Evolutionary conservation across 352 stramenopile species (phyloP).

Genomic region (Pythium aquatile): DNA sequence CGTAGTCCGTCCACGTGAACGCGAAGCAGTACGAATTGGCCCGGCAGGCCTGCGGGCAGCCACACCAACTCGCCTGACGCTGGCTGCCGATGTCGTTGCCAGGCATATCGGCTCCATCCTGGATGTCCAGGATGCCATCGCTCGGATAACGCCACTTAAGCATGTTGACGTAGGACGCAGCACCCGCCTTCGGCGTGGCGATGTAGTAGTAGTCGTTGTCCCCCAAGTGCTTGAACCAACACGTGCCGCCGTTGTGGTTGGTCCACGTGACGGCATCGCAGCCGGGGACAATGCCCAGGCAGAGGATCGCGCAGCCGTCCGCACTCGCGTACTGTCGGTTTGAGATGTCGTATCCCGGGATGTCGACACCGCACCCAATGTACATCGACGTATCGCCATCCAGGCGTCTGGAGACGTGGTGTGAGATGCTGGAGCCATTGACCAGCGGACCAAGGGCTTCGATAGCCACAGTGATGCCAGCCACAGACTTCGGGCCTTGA

Average conservation of each 20-base stretch:
- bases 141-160: too few relatives aligned
- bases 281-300: not conserved
- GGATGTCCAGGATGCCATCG: too few relatives aligned
- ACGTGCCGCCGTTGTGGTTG: slow-evolving; percentile 47
- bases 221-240: slow-evolving; percentile 39
- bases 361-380: slow-evolving; percentile 8
- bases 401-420: not conserved
- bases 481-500: too few relatives aligned
- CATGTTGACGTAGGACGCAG: too few relatives aligned
- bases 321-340: not conserved
- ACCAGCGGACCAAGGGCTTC: too few relatives aligned
- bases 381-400: not conserved
- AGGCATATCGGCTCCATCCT: not conserved
- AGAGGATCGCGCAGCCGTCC: not conserved
- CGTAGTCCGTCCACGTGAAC: slow-evolving; percentile 13
- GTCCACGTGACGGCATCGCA: slow-evolving; percentile 31
- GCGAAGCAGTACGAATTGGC: not conserved
- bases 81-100: slow-evolving; percentile 9
- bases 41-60: not conserved
- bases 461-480: too few relatives aligned
- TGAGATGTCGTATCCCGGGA: not conserved
- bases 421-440: not conserved
- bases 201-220: too few relatives aligned
- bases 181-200: too few relatives aligned
- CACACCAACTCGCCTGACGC: not conserved